Base-by-base conservation (phyloP, 345 rosid genomes). In the Jatropha curcas region DNA sequence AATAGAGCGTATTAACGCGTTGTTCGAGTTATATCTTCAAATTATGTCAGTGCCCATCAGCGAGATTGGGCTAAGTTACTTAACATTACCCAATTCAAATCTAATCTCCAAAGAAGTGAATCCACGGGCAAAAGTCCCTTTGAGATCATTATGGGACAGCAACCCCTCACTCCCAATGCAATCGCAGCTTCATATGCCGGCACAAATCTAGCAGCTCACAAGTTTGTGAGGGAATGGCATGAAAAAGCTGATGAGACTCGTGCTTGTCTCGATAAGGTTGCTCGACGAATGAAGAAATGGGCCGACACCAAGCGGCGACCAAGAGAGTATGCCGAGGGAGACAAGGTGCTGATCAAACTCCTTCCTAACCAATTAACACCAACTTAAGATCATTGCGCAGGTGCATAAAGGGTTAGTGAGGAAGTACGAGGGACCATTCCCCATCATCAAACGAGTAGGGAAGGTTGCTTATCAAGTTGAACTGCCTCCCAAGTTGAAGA, bases 121-220 rank as follows among this genome's bases (percentile, higher is more conserved):
- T 45, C 20, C 2, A 67, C 31, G 0, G 0, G 3, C 0, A 0
- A 0, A 0, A 57, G 34, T 14, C 62, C 34, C 0, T 58, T 58
- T 3, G n/a, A 66, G 39, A 5, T 28, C 11, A 33, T 11, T 0
- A 69, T 1, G 4, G 63, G 73, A 1, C 9, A 68, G 4, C 60
- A 70, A 24, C 70, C 60, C 0, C 1, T 53, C 0, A 77, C 53
- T 0, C 74, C 50, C 0, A 4, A 52, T 0, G 43, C n/a, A 0
- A 1, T 74, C 0, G 56, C 22, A 0, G 1, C 5, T 0, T 30
- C 46, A 0, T 73, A 70, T 6, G 24, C 0, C 0, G 35, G 69
- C 0, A 24, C 1, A 8, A 73, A 39, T 8, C 67, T 27, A 0
- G 5, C 6, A 0, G 14, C 61, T 0, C 58, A 4, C 2, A 12